These are phyloP conservation scores for Ormosia emarginata DNA, from an alignment of 306 rosid species.

Conservation along the genomic window DNA sequence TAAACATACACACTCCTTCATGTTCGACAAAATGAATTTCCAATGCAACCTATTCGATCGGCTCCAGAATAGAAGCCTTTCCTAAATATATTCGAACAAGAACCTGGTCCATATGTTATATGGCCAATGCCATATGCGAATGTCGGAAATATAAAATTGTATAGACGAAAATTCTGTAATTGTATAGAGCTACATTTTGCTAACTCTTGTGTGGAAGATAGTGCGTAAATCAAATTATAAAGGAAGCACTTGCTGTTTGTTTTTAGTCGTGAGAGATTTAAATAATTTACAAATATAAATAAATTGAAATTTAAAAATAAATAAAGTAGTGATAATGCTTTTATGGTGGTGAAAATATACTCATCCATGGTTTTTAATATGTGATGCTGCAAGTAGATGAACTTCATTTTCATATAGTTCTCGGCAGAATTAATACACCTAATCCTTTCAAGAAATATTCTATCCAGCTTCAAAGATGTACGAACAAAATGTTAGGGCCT, in stretches of 20 bases:
- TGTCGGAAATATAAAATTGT: too few relatives aligned
- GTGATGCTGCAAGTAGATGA: not conserved
- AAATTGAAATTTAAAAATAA: not conserved
- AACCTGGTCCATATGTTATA: too few relatives aligned
- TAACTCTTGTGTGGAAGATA: not conserved
- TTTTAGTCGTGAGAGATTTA: not conserved
- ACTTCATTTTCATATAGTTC: not conserved
- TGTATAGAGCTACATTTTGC: not conserved
- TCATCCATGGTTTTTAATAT: not conserved
- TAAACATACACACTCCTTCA: too few relatives aligned
- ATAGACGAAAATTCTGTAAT: too few relatives aligned
- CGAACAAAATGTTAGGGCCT: not conserved
- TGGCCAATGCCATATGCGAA: too few relatives aligned
- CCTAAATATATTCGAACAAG: too few relatives aligned
- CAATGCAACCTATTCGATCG: too few relatives aligned
- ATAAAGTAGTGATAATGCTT: not conserved
- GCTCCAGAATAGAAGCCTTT: too few relatives aligned
- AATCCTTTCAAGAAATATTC: conserved; percentile 6
- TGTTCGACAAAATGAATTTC: too few relatives aligned
- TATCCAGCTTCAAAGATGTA: not conserved
- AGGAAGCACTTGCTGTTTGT: not conserved
- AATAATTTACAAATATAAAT: not conserved
- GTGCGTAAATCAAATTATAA: not conserved
- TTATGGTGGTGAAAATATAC: not conserved
- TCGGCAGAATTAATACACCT: not conserved